These are phyloP conservation scores for Wickerhamomyces ciferrii DNA, from an alignment of 805 yeast genomes.

Conservation along the genomic window DNA sequence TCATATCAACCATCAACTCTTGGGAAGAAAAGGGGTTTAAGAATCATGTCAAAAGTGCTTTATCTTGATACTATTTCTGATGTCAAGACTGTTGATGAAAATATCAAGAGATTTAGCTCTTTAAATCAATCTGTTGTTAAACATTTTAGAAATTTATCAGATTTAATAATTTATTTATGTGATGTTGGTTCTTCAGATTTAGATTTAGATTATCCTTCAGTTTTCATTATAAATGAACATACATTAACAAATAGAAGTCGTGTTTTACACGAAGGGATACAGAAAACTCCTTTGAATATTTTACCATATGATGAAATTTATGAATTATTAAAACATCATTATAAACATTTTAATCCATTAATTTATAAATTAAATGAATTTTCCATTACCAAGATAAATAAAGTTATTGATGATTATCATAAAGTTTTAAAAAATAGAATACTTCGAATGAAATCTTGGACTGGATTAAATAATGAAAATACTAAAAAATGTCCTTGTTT, in stretches of 20 bases:
- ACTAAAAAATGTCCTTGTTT: conserved; percentile 19
- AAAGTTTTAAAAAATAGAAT: conserved; percentile 23
- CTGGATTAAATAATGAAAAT: conserved; percentile 27
- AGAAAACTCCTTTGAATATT: conserved; percentile 6
- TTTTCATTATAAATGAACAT: conserved; percentile 17
- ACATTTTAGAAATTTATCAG: conserved; percentile 10
- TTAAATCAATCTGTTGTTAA: conserved; percentile 2
- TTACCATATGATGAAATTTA: conserved; percentile 8
- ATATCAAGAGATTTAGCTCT: conserved; percentile 10
- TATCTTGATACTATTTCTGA: conserved; percentile 13
- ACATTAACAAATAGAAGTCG: not conserved
- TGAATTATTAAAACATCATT: conserved; percentile 13
- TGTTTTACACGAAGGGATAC: not conserved
- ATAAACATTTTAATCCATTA: conserved; percentile 18
- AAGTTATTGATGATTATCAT: conserved; percentile 15
- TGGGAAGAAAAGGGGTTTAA: not conserved
- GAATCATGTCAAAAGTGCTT: conserved; percentile 16
- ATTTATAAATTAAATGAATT: conserved; percentile 11
- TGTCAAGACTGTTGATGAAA: conserved; percentile 5
- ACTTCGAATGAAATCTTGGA: conserved; percentile 35
- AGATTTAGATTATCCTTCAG: conserved; percentile 21
- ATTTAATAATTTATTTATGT: conserved; percentile 11
- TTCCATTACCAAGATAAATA: conserved; percentile 12
- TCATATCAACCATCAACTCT: too few relatives aligned
- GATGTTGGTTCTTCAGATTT: conserved; percentile 20